A percentile compares a stretch with the other conserved stretches of the same genome.
Conservation (phyloP, 345 rosid species). For the Gossypium anomalum region DNA sequence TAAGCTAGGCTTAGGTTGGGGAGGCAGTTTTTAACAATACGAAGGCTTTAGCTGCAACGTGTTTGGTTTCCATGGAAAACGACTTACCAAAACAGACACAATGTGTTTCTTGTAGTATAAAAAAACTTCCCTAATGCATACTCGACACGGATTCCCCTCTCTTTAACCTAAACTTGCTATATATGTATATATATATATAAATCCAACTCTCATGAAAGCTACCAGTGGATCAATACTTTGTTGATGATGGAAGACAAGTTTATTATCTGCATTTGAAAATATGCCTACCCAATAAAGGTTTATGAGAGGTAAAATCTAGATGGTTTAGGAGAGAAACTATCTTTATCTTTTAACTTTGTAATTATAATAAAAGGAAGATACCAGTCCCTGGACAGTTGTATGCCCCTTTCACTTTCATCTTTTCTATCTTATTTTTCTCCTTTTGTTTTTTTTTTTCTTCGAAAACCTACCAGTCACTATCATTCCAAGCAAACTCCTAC, state of each 20-base stretch:
- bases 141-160: neutral
- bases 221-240: too few relatives aligned
- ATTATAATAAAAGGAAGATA: neutral
- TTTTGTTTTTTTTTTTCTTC: neutral
- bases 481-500: constrained; percentile 11
- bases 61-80: constrained; percentile 2
- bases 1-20: neutral
- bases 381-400: neutral
- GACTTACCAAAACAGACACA: neutral
- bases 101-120: neutral
- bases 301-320: neutral
- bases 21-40: neutral
- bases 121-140: neutral
- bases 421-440: neutral
- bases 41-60: constrained; percentile 10
- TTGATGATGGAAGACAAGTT: too few relatives aligned
- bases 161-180: neutral
- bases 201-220: too few relatives aligned
- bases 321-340: neutral
- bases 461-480: neutral
- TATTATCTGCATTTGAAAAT: neutral
- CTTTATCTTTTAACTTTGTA: neutral
- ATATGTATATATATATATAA: too few relatives aligned
- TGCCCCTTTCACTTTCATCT: constrained; percentile 8
- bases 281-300: neutral